Conservation (phyloP, 2,329 filamentous ascomycete species). For the Diaporthe vexans region DNA sequence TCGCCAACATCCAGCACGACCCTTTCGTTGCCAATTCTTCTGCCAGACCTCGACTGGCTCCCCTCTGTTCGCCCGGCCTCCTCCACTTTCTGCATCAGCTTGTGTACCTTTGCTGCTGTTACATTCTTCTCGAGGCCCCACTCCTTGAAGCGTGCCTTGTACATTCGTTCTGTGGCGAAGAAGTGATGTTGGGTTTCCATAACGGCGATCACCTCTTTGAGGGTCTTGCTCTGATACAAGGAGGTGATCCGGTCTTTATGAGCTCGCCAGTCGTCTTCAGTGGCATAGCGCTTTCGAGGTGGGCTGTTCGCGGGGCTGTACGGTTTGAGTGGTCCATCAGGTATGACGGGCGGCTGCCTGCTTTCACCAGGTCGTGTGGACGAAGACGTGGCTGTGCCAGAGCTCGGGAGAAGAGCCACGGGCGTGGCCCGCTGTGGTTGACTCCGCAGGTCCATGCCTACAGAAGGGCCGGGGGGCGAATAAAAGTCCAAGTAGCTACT, state of each 20-base stretch:
- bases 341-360: not conserved
- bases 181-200: conserved; percentile 48
- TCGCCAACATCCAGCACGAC: conserved; percentile 26
- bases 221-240: conserved; percentile 48
- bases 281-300: conserved; percentile 38
- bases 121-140: conserved; percentile 52
- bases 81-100: conserved; percentile 46
- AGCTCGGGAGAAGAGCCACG: not conserved
- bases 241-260: conserved; percentile 47
- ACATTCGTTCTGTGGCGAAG: conserved; percentile 51
- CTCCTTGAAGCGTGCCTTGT: conserved; percentile 51
- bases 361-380: too few species aligned
- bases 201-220: conserved; percentile 47
- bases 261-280: conserved; percentile 47
- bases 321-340: not conserved
- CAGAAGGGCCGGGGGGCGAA: not conserved
- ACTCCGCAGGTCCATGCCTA: not conserved
- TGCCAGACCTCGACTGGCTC: not conserved
- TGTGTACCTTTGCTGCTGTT: conserved; percentile 48
- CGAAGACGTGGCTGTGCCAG: not conserved
- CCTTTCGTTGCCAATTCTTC: not conserved
- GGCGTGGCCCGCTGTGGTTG: not conserved
- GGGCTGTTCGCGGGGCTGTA: not conserved
- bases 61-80: conserved; percentile 39
- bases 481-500: not conserved